phyloP scores from a whole-genome alignment of 2,329 filamentous ascomycete species.

The Colletotrichum sp. region DNA sequence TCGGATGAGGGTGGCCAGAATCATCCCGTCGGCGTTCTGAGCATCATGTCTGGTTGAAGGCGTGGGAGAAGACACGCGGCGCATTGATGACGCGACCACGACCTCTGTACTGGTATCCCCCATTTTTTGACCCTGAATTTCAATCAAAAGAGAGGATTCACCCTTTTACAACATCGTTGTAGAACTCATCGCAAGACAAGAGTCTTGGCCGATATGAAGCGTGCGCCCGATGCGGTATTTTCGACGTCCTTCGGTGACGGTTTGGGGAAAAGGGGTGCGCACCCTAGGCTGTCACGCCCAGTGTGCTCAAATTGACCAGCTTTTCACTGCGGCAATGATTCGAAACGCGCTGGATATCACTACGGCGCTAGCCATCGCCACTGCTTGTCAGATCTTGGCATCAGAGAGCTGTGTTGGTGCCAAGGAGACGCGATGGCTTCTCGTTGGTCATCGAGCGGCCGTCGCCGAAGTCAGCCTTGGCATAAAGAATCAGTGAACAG shows the following conservation, averaged over 20 bases:
- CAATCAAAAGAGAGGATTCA: background rate
- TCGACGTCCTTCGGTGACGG: background rate
- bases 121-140: conserved; percentile 36
- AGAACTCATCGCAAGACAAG: conserved; percentile 20
- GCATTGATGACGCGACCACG: conserved; percentile 40
- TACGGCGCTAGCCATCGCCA: background rate
- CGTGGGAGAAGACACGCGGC: conserved; percentile 39
- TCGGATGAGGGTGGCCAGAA: conserved; percentile 43
- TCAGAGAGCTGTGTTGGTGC: background rate
- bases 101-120: conserved; percentile 24
- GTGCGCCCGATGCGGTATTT: background rate
- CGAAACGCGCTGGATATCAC: background rate
- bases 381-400: background rate
- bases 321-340: background rate
- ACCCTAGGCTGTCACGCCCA: background rate
- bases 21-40: conserved; percentile 37
- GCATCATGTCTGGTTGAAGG: conserved; percentile 38
- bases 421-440: background rate
- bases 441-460: background rate
- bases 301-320: background rate
- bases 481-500: background rate
- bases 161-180: background rate
- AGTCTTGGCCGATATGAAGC: conserved; percentile 39
- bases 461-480: background rate
- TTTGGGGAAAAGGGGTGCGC: background rate